Conservation (phyloP, 352 stramenopile genomes). For the Phytopythium delawarense region DNA sequence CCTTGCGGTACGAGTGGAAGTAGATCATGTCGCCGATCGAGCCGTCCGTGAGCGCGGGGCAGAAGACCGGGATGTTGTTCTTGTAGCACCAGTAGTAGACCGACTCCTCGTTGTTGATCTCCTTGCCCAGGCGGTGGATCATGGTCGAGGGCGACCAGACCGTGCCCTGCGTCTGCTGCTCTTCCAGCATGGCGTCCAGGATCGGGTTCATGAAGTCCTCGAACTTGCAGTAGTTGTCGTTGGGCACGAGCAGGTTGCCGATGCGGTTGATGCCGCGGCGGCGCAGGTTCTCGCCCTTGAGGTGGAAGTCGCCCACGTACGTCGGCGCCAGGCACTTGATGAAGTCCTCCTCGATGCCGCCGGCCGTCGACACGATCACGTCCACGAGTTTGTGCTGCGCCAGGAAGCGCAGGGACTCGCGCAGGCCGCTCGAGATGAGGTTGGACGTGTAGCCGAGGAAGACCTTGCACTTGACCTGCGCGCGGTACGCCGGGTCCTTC, state of each 20-base stretch:
- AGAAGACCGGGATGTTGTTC: conserved; percentile 99
- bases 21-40: conserved; percentile 99
- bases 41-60: conserved; percentile 98
- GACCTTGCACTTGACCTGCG: conserved; percentile 94
- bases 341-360: conserved; percentile 97
- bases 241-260: conserved; percentile 99
- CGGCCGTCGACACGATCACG: conserved; percentile 93
- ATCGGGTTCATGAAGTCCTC: conserved; percentile 97
- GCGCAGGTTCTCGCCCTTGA: conserved; percentile 91
- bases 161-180: conserved; percentile 91
- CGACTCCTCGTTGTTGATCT: conserved; percentile 98
- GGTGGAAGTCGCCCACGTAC: conserved; percentile 97
- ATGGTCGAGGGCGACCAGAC: conserved; percentile 98
- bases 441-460: conserved; percentile 99
- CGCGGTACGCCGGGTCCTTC: conserved; percentile 69
- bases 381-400: conserved; percentile 99
- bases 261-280: conserved; percentile 99
- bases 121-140: conserved; percentile 94
- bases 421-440: conserved; percentile 97
- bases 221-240: conserved; percentile 99
- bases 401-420: conserved; percentile 98
- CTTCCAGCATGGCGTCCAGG: conserved; percentile 96
- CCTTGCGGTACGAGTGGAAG: conserved; percentile 99
- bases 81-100: conserved; percentile 99
- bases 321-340: conserved; percentile 99